Conservation (phyloP, 106 monocot species). For the Dactylorhiza incarnata region DNA sequence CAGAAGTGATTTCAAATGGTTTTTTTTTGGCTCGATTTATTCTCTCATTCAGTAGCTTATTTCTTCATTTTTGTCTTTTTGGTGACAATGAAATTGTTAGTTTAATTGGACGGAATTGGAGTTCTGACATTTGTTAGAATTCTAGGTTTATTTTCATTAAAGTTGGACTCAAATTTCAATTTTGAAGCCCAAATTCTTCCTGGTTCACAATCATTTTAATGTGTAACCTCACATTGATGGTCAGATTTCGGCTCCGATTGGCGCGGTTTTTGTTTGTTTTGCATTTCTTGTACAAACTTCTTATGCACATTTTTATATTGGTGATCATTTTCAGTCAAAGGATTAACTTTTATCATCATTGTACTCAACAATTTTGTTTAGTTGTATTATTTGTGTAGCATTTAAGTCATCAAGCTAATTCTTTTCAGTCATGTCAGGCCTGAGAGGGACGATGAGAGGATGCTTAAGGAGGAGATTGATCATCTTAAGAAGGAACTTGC, state of each 20-base stretch:
- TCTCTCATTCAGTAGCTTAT: too few species aligned
- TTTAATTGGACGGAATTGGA: too few species aligned
- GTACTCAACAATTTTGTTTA: not conserved
- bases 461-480: constrained; percentile 61
- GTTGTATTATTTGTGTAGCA: not conserved
- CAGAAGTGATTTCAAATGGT: not conserved
- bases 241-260: too few species aligned
- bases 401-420: not conserved
- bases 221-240: too few species aligned
- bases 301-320: not conserved
- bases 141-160: too few species aligned
- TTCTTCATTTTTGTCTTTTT: not conserved
- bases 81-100: not conserved
- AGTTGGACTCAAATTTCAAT: too few species aligned
- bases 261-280: not conserved
- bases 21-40: not conserved
- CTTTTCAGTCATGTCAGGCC: constrained; percentile 32
- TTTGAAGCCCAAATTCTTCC: too few species aligned
- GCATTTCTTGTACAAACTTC: not conserved
- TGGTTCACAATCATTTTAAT: too few species aligned
- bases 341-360: too few species aligned
- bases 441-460: constrained; percentile 70
- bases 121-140: too few species aligned
- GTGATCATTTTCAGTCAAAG: not conserved
- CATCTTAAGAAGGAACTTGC: constrained; percentile 38